Evolutionary conservation across 2,329 filamentous ascomycete genomes (phyloP), one percentile per base, ranked within the genome.

Genomic region (Aspergillus sp.): DNA sequence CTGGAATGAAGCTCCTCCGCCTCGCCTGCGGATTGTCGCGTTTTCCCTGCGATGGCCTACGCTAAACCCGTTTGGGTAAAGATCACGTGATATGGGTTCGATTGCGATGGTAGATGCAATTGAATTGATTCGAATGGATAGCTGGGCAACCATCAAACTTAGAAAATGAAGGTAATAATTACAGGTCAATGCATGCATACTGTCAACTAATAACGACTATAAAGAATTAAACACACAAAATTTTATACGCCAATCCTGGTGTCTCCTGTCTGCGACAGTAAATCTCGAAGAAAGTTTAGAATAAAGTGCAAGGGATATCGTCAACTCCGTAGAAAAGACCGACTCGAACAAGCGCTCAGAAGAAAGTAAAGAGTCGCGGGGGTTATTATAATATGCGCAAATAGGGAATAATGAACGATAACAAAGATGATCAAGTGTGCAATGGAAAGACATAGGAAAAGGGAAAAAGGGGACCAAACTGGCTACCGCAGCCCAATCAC

Each of bases 401-500:
- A 50, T 44, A 47, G 47, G 43, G 35, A 52, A 48, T 41, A 30
- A 47, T 43, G 46, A 20, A 48, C 41, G 32, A 45, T 51, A 49
- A 35, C 9, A 12, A 49, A 20, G 13, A 59, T 55, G 49, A 15
- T 39, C 49, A 55, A 49, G 48, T 12, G 53, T 50, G 53, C 52
- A 45, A 55, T 46, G 51, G 45, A 48, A 48, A 53, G 51, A 53
- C 44, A 55, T 43, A 52, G 51, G 43, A 54, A 48, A 50, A 51
- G 41, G 51, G 32, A 20, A 46, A 38, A 50, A 42, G 7, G n/a
- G 32, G 41, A 44, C 41, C 19, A 41, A 48, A 38, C 38, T 19
- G 48, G 55, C 60, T 59, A 70, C 66, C 88, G 85, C 58, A 94
- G 76, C 48, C 88, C 88, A 67, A 94, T 93, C 47, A 93, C 88